Evolutionary conservation across 345 rosid species (phyloP), one percentile per base, ranked within the genome.

Genomic region (Ceriops zippeliana): DNA sequence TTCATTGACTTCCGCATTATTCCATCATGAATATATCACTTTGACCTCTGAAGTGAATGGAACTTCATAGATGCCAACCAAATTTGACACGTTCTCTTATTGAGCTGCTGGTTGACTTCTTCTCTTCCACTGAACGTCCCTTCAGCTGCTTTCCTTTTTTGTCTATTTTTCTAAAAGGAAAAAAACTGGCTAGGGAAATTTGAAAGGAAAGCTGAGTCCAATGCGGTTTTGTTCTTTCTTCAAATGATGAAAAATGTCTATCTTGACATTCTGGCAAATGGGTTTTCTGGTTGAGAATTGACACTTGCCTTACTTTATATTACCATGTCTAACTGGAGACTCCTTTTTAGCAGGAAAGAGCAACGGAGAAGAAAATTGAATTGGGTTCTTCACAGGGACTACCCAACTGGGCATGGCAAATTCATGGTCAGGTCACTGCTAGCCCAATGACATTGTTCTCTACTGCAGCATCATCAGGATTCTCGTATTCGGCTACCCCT

Each of bases 391-490:
- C 86, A 20, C 85, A 79, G 67, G 77, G 78, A 70, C 78, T 72
- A 73, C 84, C 84, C 49, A 75, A 63, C 80, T 84, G 96, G 90
- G 83, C 81, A 51, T 85, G 96, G 93, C 89, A 87, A 83, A 80
- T 73, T 85, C 89, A 84, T 69, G 78, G 85, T 72, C 89, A 83
- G 68, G 79, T 81, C 73, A 75, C 73, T 69, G 73, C 80, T 65
- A 72, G 78, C 35, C 80, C 87, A 77, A 51, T 77, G 81, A 80
- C 89, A 69, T 65, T 79, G 87, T 80, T 79, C 73, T 81, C 96
- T 47, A 73, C 88, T 83, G 98, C 98, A 93, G 98, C 98, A 90
- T 93, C 98, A 91, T 93, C 98, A 93, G 91, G 98, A 93, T 93
- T 93, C 98, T 88, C 97, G 66, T 83, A 66, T 74, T 79, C 89